Conservation (phyloP, 352 stramenopile genomes). For the Pythium chondricola region DNA sequence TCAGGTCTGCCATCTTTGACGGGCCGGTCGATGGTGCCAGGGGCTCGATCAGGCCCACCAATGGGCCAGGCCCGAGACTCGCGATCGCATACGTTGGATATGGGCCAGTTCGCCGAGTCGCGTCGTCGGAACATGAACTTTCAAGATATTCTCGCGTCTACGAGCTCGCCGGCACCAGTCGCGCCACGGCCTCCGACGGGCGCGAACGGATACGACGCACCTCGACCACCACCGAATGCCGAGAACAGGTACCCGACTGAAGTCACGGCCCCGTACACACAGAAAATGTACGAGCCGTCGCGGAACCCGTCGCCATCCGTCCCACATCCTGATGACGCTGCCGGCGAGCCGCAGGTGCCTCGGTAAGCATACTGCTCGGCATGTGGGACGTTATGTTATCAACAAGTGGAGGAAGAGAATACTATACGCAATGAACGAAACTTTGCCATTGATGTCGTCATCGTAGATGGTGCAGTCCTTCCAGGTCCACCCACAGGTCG, state of each 20-base stretch:
- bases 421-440: too few relatives aligned
- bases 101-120: constrained; percentile 74
- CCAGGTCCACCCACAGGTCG: constrained; percentile 49
- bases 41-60: constrained; percentile 27
- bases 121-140: constrained; percentile 85
- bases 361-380: too few relatives aligned
- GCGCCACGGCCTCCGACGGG: neutral
- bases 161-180: constrained; percentile 10
- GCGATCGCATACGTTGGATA: constrained; percentile 80
- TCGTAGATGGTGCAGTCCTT: constrained; percentile 34
- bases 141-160: constrained; percentile 78
- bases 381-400: too few relatives aligned
- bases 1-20: constrained; percentile 47
- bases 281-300: constrained; percentile 25
- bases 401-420: too few relatives aligned
- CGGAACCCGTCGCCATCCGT: constrained; percentile 2
- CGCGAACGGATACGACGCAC: neutral
- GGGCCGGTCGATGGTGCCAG: constrained; percentile 37
- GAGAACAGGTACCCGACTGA: constrained; percentile 52
- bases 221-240: constrained; percentile 23
- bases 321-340: neutral
- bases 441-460: too few relatives aligned
- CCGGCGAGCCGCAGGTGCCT: neutral
- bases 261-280: constrained; percentile 11
- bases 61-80: constrained; percentile 74